phyloP scores from a whole-genome alignment of 768 basidiomycete genomes.

The Calvatia gigantea region DNA sequence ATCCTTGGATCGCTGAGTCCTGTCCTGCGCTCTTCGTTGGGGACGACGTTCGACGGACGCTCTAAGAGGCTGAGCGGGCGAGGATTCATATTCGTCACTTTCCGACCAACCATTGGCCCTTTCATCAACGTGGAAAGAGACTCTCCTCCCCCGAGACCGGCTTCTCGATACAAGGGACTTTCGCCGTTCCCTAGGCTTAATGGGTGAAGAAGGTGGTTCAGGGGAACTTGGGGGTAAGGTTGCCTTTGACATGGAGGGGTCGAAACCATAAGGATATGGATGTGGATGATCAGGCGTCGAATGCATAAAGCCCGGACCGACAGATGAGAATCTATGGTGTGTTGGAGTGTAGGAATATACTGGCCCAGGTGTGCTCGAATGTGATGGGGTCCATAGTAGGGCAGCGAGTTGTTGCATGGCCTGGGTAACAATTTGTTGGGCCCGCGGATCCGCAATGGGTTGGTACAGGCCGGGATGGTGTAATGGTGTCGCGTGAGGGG shows the following conservation, averaged over 20 bases:
- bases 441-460: conserved; percentile 36
- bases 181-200: conserved; percentile 22
- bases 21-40: neutral
- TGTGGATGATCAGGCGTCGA: conserved; percentile 18
- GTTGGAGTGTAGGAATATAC: conserved; percentile 11
- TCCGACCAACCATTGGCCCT: conserved; percentile 19
- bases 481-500: conserved; percentile 13
- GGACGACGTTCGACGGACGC: neutral
- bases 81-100: conserved; percentile 11
- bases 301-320: conserved; percentile 4
- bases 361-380: conserved; percentile 19
- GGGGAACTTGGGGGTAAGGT: conserved; percentile 55
- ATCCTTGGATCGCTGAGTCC: neutral
- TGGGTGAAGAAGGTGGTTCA: conserved; percentile 36
- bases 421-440: conserved; percentile 38
- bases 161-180: conserved; percentile 44
- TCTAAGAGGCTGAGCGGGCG: conserved; percentile 3
- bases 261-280: conserved; percentile 26
- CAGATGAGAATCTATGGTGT: conserved; percentile 7
- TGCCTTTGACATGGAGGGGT: conserved; percentile 43
- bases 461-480: conserved; percentile 23
- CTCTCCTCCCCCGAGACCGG: conserved; percentile 50
- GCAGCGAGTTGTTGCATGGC: conserved; percentile 43
- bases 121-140: conserved; percentile 48
- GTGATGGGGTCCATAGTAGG: conserved; percentile 26